These are phyloP conservation scores for Pseudopithomyces chartarum DNA, from an alignment of 2,329 filamentous ascomycete genomes.

Conservation along the genomic window DNA sequence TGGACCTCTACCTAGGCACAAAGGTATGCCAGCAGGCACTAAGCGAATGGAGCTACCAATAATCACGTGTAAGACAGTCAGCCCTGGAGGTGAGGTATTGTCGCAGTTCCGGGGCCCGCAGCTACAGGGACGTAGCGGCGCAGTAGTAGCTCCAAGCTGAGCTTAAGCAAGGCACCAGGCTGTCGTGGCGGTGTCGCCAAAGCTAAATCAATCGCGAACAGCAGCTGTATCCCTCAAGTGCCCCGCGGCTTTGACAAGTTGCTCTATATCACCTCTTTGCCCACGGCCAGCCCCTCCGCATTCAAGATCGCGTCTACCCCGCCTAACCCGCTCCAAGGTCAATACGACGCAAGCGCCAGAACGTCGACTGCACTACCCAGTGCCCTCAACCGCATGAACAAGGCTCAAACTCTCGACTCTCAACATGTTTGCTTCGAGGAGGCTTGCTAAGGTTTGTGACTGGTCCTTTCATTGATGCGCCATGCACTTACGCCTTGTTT, in stretches of 20 bases:
- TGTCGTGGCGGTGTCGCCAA: neutral
- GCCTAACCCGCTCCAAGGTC: neutral
- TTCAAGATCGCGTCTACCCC: neutral
- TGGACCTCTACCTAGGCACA: too few relatives aligned
- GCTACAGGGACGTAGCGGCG: neutral
- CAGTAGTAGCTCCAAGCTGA: constrained; percentile 1
- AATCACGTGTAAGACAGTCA: neutral
- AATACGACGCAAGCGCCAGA: neutral
- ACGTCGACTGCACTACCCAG: neutral
- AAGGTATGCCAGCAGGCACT: neutral
- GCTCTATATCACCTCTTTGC: neutral
- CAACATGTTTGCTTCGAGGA: constrained; percentile 57
- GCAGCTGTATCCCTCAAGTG: neutral
- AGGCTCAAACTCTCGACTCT: neutral
- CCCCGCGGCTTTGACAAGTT: neutral
- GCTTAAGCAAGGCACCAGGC: constrained; percentile 3
- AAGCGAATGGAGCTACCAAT: neutral
- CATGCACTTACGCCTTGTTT: constrained; percentile 26
- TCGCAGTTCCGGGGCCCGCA: neutral
- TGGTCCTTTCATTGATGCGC: neutral
- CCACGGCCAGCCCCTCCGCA: neutral
- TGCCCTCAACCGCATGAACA: neutral
- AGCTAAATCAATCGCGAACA: neutral
- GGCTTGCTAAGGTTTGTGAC: constrained; percentile 52
- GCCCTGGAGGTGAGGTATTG: too few relatives aligned